phyloP scores from a whole-genome alignment of 768 basidiomycete species.

The Collybiopsis luxurians region DNA sequence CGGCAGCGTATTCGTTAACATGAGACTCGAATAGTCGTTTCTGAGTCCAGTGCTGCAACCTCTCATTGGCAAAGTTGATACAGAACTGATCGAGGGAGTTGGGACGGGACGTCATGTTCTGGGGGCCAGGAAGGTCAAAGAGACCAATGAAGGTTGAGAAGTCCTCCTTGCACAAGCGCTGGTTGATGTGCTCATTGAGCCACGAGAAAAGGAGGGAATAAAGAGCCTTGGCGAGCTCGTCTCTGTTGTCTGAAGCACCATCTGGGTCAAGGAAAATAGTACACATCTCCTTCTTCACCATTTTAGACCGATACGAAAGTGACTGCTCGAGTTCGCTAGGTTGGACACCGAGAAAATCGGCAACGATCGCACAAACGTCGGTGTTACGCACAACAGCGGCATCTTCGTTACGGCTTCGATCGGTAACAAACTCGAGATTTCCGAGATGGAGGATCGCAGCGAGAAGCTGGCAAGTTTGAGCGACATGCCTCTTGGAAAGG shows the following conservation, averaged over 20 bases:
- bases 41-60: conserved; percentile 81
- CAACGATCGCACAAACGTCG: conserved; percentile 77
- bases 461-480: conserved; percentile 91
- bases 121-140: conserved; percentile 91
- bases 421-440: conserved; percentile 89
- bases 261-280: conserved; percentile 95
- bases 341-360: conserved; percentile 89
- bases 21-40: conserved; percentile 78
- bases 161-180: conserved; percentile 91
- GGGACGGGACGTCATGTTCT: conserved; percentile 82
- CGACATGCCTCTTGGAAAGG: conserved; percentile 91
- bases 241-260: conserved; percentile 88
- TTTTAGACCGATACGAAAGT: conserved; percentile 87
- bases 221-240: conserved; percentile 90
- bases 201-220: conserved; percentile 95
- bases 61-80: conserved; percentile 95
- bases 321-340: conserved; percentile 70
- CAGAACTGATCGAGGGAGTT: conserved; percentile 97
- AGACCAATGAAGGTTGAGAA: conserved; percentile 90
- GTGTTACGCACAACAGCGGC: conserved; percentile 89
- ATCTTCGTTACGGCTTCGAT: conserved; percentile 82
- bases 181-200: conserved; percentile 96
- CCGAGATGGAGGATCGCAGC: conserved; percentile 97
- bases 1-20: conserved; percentile 77
- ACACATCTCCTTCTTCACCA: conserved; percentile 95